Evolutionary conservation across 2,329 filamentous ascomycete genomes (phyloP).

Genomic region (Trichoderma brevicompactum): DNA sequence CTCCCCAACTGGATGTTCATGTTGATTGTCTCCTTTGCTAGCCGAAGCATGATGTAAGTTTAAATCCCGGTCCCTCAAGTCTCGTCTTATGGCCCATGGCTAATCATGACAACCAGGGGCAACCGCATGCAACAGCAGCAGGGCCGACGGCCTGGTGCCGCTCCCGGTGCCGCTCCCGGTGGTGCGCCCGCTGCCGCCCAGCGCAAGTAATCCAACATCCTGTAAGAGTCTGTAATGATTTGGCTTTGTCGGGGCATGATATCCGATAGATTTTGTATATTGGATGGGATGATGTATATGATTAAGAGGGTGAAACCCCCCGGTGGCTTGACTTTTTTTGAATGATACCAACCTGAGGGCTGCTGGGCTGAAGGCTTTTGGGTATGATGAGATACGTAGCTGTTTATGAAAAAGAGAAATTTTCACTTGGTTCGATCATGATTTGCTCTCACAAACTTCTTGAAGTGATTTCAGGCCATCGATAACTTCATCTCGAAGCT

Average conservation of each 20-base stretch:
- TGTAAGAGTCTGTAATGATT: conserved; percentile 1
- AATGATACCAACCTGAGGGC: conserved; percentile 6
- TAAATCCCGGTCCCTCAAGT: too few relatives aligned
- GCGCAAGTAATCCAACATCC: conserved; percentile 10
- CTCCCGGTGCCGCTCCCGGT: conserved; percentile 30
- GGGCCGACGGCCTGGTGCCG: conserved; percentile 30
- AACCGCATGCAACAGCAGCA: conserved; percentile 40
- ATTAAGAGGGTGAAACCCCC: conserved; percentile 1
- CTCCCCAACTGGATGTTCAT: conserved; percentile 79
- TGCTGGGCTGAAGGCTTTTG: conserved; percentile 16
- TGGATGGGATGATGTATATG: conserved; percentile 23
- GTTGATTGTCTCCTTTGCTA: conserved; percentile 73
- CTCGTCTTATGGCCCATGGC: background rate
- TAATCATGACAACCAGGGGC: conserved; percentile 43
- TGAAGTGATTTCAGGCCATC: conserved; percentile 63
- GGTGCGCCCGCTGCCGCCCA: conserved; percentile 16
- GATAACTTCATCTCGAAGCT: conserved; percentile 68
- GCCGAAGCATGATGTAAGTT: conserved; percentile 76
- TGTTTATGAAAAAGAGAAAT: conserved; percentile 12
- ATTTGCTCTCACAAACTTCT: conserved; percentile 61
- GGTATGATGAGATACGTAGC: conserved; percentile 25
- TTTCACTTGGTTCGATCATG: conserved; percentile 21
- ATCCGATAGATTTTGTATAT: conserved; percentile 1
- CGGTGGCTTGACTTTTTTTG: conserved; percentile 8
- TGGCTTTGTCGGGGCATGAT: background rate